phyloP scores from a whole-genome alignment of 345 rosid genomes.

The Combretum micranthum region DNA sequence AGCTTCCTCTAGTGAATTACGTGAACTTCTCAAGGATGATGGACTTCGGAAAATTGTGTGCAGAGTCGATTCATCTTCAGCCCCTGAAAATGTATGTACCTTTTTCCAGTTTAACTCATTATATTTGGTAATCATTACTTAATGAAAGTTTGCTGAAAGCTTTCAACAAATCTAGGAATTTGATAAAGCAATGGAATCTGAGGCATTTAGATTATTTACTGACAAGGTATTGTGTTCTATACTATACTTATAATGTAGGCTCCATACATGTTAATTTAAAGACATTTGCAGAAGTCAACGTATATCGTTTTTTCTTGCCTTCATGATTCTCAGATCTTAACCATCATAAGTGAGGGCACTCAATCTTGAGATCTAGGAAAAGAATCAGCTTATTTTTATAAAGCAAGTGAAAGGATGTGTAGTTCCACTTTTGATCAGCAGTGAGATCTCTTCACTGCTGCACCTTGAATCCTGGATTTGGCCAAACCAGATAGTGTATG shows the following conservation, averaged over 20 bases:
- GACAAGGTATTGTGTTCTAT: constrained; percentile 40
- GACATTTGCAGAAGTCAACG: neutral
- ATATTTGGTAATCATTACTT: neutral
- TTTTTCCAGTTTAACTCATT: neutral
- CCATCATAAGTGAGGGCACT: constrained; percentile 18
- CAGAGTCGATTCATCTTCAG: constrained; percentile 33
- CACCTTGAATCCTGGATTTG: too few relatives aligned
- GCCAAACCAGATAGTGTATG: too few relatives aligned
- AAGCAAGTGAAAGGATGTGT: too few relatives aligned
- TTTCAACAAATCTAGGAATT: constrained; percentile 30
- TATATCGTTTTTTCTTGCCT: neutral
- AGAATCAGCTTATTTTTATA: neutral
- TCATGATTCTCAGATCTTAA: constrained; percentile 18
- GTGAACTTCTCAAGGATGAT: constrained; percentile 33
- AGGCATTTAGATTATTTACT: constrained; percentile 31
- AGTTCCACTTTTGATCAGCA: too few relatives aligned
- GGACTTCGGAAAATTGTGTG: constrained; percentile 32
- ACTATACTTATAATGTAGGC: too few relatives aligned
- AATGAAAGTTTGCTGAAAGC: neutral
- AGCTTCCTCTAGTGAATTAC: constrained; percentile 52
- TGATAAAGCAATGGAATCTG: constrained; percentile 48
- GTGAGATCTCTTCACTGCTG: too few relatives aligned
- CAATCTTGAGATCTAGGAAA: neutral
- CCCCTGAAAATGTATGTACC: constrained; percentile 37
- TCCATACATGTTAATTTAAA: too few relatives aligned